phyloP scores from a whole-genome alignment of 2,329 filamentous ascomycete genomes.

The Penicillium expansum region DNA sequence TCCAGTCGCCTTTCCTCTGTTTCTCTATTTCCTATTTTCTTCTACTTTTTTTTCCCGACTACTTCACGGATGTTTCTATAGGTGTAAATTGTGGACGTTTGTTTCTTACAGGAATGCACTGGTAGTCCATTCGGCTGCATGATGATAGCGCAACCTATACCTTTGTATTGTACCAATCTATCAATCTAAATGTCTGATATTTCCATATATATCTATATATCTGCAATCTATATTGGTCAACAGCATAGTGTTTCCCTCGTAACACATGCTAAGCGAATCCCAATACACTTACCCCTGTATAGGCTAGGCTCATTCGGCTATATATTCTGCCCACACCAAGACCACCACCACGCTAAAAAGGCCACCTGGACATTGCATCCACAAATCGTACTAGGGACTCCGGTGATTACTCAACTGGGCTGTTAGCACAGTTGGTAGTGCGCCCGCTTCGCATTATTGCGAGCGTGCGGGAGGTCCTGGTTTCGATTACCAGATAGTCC shows the following conservation, averaged over 20 bases:
- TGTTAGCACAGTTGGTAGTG: slow-evolving; percentile 11
- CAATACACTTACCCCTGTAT: neutral
- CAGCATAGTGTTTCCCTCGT: neutral
- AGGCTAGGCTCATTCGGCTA: slow-evolving; percentile 12
- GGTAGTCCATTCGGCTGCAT: slow-evolving; percentile 19
- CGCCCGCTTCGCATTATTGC: slow-evolving; percentile 37
- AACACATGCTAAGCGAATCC: neutral
- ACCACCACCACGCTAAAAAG: neutral
- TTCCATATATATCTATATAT: neutral
- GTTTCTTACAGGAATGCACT: slow-evolving; percentile 27
- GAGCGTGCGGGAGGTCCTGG: slow-evolving; percentile 42
- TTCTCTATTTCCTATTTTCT: slow-evolving; percentile 11
- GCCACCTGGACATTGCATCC: neutral
- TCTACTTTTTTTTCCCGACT: slow-evolving; percentile 13
- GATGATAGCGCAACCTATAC: slow-evolving; percentile 7
- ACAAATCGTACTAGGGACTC: neutral
- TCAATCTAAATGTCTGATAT: neutral
- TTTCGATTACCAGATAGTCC: slow-evolving; percentile 49
- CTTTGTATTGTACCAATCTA: slow-evolving; percentile 6
- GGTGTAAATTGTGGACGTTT: slow-evolving; percentile 29
- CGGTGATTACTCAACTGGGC: slow-evolving; percentile 5
- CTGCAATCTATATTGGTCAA: neutral
- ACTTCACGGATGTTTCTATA: slow-evolving; percentile 26
- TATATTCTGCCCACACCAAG: slow-evolving; percentile 13
- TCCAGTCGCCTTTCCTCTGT: slow-evolving; percentile 22